phyloP scores from a whole-genome alignment of 176 grass and related monocot genomes.

The Miscanthus lutarioriparius region DNA sequence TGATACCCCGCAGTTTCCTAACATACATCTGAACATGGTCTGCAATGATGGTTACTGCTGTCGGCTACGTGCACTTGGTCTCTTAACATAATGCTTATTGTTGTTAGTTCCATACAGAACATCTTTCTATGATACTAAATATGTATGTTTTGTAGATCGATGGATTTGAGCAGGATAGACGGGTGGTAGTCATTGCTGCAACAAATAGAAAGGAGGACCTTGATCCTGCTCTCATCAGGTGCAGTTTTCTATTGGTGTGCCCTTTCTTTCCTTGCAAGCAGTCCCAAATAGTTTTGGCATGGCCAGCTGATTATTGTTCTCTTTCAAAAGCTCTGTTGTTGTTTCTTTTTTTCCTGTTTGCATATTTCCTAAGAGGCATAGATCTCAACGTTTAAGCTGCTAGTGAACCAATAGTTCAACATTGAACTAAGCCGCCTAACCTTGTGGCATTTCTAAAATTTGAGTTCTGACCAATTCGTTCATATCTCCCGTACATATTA shows the following conservation, averaged over 20 bases:
- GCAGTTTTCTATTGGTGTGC: neutral
- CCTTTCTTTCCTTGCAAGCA: conserved; percentile 27
- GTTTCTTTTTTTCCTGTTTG: neutral
- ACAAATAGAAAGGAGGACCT: conserved; percentile 98
- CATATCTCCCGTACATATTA: conserved; percentile 1
- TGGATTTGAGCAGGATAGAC: conserved; percentile 89
- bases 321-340: neutral
- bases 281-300: conserved; percentile 13
- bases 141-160: conserved; percentile 68
- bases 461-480: neutral
- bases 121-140: conserved; percentile 12
- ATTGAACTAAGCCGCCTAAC: conserved; percentile 24
- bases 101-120: neutral
- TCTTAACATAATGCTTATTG: conserved; percentile 27
- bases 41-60: conserved; percentile 9
- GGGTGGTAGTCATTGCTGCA: conserved; percentile 88
- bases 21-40: neutral
- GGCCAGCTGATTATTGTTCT: neutral
- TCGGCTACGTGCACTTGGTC: neutral
- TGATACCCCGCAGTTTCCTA: conserved; percentile 15
- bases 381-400: neutral
- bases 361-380: conserved; percentile 1
- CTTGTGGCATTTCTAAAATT: conserved; percentile 25
- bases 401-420: conserved; percentile 5
- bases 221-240: conserved; percentile 97